A percentile compares a stretch with the other conserved stretches of the same genome.
Conservation (phyloP, 2,329 filamentous ascomycete genomes). For the Aspergillus texensis region DNA sequence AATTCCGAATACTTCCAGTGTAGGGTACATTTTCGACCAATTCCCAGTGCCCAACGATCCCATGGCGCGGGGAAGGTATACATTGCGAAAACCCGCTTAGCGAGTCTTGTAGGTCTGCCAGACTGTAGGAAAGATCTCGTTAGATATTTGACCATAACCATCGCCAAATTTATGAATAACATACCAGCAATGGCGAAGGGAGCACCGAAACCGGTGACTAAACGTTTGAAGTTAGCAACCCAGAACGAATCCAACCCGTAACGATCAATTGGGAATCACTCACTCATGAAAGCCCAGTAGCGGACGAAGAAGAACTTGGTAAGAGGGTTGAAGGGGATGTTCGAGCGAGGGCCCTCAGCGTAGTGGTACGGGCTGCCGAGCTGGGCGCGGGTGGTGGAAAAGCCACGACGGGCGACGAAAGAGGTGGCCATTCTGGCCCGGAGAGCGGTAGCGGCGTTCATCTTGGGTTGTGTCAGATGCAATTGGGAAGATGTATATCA, state of each 20-base stretch:
- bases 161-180: constrained; percentile 26
- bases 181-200: constrained; percentile 68
- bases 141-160: constrained; percentile 11
- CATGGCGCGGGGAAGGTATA: constrained; percentile 20
- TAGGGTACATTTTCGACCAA: constrained; percentile 25
- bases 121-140: constrained; percentile 49
- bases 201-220: constrained; percentile 60
- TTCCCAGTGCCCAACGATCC: constrained; percentile 22
- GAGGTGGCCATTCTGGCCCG: constrained; percentile 66
- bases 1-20: constrained; percentile 32
- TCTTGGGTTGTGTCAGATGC: constrained; percentile 60
- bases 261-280: constrained; percentile 29
- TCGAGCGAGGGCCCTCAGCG: constrained; percentile 90
- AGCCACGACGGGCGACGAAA: constrained; percentile 83
- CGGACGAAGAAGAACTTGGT: constrained; percentile 79
- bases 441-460: constrained; percentile 71
- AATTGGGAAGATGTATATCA: constrained; percentile 21
- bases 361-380: constrained; percentile 95
- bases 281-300: constrained; percentile 82
- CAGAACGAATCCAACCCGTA: not conserved
- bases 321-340: constrained; percentile 96
- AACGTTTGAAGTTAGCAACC: constrained; percentile 41
- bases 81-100: constrained; percentile 30
- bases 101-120: constrained; percentile 70
- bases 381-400: constrained; percentile 86